Percentiles rank a stretch among this genome's conserved stretches.
These are phyloP conservation scores for Vaccinium corymbosum DNA, from an alignment of 148 eudicot genomes.

Conservation along the genomic window DNA sequence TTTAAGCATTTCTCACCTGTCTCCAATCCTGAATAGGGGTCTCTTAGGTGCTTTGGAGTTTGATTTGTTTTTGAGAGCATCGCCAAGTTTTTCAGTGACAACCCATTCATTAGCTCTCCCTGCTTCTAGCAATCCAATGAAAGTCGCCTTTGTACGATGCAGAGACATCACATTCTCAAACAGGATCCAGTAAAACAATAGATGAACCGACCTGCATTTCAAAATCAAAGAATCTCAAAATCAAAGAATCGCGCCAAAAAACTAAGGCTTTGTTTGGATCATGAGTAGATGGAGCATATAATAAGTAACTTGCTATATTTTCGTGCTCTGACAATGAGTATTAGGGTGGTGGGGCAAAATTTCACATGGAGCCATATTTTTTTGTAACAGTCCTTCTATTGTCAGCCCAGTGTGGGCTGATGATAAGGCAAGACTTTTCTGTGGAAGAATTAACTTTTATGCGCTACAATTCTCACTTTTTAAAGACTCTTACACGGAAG, in stretches of 20 bases:
- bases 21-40: slow-evolving; percentile 52
- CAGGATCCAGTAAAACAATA: slow-evolving; percentile 87
- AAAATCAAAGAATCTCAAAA: background rate
- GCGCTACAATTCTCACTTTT: too few relatives aligned
- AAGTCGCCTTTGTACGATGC: slow-evolving; percentile 91
- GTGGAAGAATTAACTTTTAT: too few relatives aligned
- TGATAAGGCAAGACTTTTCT: too few relatives aligned
- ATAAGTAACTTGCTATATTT: background rate
- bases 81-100: slow-evolving; percentile 97
- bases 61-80: slow-evolving; percentile 62
- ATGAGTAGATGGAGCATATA: background rate
- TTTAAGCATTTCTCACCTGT: slow-evolving; percentile 44
- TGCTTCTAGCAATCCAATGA: slow-evolving; percentile 80
- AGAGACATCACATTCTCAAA: slow-evolving; percentile 98
- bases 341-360: too few relatives aligned
- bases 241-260: background rate
- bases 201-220: slow-evolving; percentile 73
- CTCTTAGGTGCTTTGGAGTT: slow-evolving; percentile 47
- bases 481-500: too few relatives aligned
- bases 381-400: too few relatives aligned
- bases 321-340: too few relatives aligned
- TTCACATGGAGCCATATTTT: too few relatives aligned
- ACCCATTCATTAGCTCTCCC: slow-evolving; percentile 97
- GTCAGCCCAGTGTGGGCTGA: too few relatives aligned
- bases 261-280: background rate